Conservation (phyloP, 1,284 basidiomycete species). For the Polyporus tsugae region DNA sequence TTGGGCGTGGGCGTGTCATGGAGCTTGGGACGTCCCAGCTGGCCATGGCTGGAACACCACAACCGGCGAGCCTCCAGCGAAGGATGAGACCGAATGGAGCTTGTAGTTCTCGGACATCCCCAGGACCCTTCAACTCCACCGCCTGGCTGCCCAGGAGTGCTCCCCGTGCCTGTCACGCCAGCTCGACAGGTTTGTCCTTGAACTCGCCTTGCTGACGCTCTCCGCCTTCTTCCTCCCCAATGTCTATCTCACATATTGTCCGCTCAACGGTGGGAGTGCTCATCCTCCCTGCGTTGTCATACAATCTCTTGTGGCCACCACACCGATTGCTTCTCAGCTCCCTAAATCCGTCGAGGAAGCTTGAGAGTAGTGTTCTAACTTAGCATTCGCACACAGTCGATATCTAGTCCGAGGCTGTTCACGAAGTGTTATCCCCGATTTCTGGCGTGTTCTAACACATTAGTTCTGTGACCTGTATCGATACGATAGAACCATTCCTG, state of each 20-base stretch:
- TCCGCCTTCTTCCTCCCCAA: too few species aligned
- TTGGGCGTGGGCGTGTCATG: constrained; percentile 80
- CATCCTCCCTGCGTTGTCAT: background rate
- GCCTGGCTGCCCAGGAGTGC: too few species aligned
- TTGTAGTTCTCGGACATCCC: background rate
- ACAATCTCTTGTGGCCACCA: background rate
- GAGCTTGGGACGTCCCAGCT: constrained; percentile 65
- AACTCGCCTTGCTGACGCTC: too few species aligned
- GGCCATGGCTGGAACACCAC: constrained; percentile 52
- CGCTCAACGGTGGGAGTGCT: background rate
- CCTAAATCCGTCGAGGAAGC: background rate
- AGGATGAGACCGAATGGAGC: background rate
- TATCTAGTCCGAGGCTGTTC: too few species aligned
- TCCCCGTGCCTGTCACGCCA: background rate
- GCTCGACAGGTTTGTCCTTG: too few species aligned
- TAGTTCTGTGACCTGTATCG: background rate
- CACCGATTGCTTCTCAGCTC: background rate
- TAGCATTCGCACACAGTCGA: too few species aligned
- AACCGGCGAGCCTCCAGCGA: constrained; percentile 38
- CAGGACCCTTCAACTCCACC: background rate
- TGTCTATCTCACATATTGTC: background rate
- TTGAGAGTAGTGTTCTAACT: background rate
- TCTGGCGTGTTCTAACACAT: too few species aligned
- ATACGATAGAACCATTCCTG: background rate
- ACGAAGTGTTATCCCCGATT: background rate